These are phyloP conservation scores for Melaleuca alternifolia DNA, from an alignment of 345 rosid species.

Conservation along the genomic window DNA sequence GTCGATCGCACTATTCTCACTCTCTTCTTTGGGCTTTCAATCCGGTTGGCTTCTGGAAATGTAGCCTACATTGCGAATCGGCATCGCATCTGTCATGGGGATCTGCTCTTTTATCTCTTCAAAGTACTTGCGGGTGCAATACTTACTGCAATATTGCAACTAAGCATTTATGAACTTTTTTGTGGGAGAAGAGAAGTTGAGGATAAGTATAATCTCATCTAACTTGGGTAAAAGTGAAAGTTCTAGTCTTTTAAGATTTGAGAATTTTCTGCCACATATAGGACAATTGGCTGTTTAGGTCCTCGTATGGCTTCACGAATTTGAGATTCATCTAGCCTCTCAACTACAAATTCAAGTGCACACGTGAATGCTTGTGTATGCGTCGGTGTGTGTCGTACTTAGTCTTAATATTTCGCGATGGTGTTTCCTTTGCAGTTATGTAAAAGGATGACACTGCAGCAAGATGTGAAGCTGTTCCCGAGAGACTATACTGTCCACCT, in stretches of 20 bases:
- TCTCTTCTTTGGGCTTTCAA: neutral
- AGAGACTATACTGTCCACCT: constrained; percentile 90
- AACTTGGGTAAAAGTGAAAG: neutral
- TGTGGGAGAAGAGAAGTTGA: neutral
- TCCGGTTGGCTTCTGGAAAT: neutral
- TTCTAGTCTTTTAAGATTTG: neutral
- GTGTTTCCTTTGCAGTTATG: constrained; percentile 39
- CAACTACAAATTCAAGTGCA: neutral
- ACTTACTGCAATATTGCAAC: neutral
- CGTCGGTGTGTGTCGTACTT: neutral
- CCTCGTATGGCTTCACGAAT: neutral
- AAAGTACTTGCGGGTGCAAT: neutral
- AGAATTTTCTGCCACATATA: neutral
- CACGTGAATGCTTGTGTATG: neutral
- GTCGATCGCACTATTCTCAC: neutral
- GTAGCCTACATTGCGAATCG: neutral
- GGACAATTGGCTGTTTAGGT: neutral
- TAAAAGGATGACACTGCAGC: constrained; percentile 76
- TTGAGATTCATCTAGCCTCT: neutral
- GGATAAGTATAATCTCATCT: neutral
- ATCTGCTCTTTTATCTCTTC: neutral
- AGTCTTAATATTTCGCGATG: neutral
- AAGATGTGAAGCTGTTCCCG: constrained; percentile 56
- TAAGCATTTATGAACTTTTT: neutral
- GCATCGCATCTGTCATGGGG: neutral